phyloP scores from a whole-genome alignment of 495 filamentous ascomycete genomes.

The Aspergillus egyptiacus region DNA sequence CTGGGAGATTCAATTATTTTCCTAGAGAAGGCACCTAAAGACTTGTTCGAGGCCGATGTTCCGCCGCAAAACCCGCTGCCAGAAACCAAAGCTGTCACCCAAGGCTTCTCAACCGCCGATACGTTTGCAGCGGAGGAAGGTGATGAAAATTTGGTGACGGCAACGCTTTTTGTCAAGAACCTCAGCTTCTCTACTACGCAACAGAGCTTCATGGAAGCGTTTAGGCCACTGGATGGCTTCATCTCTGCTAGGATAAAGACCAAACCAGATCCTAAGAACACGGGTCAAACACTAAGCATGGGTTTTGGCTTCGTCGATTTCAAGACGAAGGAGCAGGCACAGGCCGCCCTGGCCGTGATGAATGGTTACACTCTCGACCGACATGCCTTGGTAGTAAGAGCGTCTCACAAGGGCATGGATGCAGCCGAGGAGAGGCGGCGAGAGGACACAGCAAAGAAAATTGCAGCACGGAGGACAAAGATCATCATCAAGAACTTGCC shows the following conservation, averaged over 20 bases:
- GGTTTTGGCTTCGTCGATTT: conserved; percentile 96
- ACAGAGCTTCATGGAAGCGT: conserved; percentile 62
- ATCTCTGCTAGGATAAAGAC: conserved; percentile 79
- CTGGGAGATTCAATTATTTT: conserved; percentile 89
- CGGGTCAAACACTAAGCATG: conserved; percentile 83
- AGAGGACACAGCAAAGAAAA: conserved; percentile 73
- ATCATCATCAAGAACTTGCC: conserved; percentile 98
- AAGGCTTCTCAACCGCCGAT: conserved; percentile 51
- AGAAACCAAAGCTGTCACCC: conserved; percentile 37
- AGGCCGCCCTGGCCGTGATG: conserved; percentile 75
- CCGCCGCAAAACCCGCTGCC: conserved; percentile 22
- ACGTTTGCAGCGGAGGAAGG: conserved; percentile 49
- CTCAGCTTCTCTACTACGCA: conserved; percentile 87
- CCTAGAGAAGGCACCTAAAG: conserved; percentile 86
- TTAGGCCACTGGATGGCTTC: conserved; percentile 78
- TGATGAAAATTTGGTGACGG: conserved; percentile 52
- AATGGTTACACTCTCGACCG: conserved; percentile 77
- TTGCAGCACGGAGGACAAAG: conserved; percentile 70
- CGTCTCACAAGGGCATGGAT: conserved; percentile 77
- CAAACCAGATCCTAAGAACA: conserved; percentile 77
- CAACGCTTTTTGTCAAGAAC: conserved; percentile 87
- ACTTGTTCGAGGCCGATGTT: conserved; percentile 55
- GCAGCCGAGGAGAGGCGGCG: conserved; percentile 78
- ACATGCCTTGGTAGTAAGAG: conserved; percentile 77
- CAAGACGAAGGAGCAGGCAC: conserved; percentile 64